A percentile compares a stretch with the other conserved stretches of the same genome.
phyloP scores from a whole-genome alignment of 768 basidiomycete species.

The Chalciporus pseudorubinellus region DNA sequence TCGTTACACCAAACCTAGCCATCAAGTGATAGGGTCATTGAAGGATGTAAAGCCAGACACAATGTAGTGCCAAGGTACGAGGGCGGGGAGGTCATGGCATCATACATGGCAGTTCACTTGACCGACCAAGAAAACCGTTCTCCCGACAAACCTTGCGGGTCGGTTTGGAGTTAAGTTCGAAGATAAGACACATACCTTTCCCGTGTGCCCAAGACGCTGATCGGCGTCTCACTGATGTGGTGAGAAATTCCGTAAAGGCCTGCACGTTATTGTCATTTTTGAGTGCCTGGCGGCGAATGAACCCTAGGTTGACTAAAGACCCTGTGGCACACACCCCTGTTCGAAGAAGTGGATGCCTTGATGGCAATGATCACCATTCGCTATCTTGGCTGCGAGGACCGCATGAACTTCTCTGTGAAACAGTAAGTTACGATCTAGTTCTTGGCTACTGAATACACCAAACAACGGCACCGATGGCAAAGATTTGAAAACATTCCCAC shows the following conservation, averaged over 20 bases:
- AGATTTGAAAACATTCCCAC: constrained; percentile 17
- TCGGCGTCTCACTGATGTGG: constrained; percentile 11
- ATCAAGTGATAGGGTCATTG: not conserved
- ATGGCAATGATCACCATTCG: not conserved
- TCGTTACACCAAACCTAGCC: not conserved
- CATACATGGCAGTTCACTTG: too few species aligned
- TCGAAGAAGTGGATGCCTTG: not conserved
- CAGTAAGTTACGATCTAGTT: not conserved
- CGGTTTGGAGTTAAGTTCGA: not conserved
- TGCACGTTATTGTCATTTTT: constrained; percentile 10
- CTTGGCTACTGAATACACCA: not conserved
- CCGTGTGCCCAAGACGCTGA: constrained; percentile 8
- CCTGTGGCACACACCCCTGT: constrained; percentile 24
- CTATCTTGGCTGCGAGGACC: too few species aligned
- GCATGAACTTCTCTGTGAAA: too few species aligned
- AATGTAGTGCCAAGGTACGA: not conserved
- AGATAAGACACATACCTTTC: not conserved
- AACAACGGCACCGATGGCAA: constrained; percentile 1
- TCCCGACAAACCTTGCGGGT: not conserved
- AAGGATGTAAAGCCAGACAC: not conserved
- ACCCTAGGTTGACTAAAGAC: constrained; percentile 9
- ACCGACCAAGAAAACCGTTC: not conserved
- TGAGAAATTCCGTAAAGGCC: constrained; percentile 13
- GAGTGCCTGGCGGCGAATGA: constrained; percentile 16
- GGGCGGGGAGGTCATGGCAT: not conserved